Evolutionary conservation across 1,284 basidiomycete genomes (phyloP), one percentile per base, ranked within the genome.

Genomic region (Pholiota adiposa): DNA sequence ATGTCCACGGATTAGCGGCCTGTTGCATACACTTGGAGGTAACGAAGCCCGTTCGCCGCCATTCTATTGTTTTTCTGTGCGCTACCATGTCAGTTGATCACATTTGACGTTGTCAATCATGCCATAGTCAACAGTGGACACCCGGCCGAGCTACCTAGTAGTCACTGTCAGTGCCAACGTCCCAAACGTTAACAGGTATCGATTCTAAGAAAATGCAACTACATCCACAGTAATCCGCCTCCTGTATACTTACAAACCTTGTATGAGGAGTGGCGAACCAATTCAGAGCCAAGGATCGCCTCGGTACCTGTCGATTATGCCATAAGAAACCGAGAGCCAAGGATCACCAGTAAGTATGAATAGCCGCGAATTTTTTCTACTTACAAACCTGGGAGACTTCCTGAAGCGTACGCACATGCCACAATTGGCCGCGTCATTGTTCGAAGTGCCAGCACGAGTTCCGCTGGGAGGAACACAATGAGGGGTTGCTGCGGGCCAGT

Each of bases 231-330:
- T n/a, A n/a, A n/a, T n/a, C n/a, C n/a, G n/a, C n/a, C n/a, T n/a
- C n/a, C n/a, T n/a, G n/a, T n/a, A n/a, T n/a, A n/a, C n/a, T n/a
- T n/a, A n/a, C n/a, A n/a, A n/a, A n/a, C n/a, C n/a, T n/a, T 38
- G 7, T 38, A 38, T 9, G 9, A 7, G 36, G 9, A 12, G 36
- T 12, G 14, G 25, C 18, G 34, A 34, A 14, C 12, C 18, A 8
- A 50, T n/a, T n/a, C 27, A 38, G 14, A 38, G 36, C 33, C 23
- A 43, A 43, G 34, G 21, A 43, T 18, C 23, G 51, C 51, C 27
- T 43, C 38, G 21, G 51, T 53, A 43, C 51, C 51, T 53, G 51
- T 53, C 51, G 38, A 43, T 53, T 29, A n/a, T 43, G 38, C 18
- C 50, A 36, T 38, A n/a, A n/a, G 9, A 50, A 33, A 40, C 51